These are phyloP conservation scores for Arachis stenosperma DNA, from an alignment of 306 rosid species.

Conservation along the genomic window DNA sequence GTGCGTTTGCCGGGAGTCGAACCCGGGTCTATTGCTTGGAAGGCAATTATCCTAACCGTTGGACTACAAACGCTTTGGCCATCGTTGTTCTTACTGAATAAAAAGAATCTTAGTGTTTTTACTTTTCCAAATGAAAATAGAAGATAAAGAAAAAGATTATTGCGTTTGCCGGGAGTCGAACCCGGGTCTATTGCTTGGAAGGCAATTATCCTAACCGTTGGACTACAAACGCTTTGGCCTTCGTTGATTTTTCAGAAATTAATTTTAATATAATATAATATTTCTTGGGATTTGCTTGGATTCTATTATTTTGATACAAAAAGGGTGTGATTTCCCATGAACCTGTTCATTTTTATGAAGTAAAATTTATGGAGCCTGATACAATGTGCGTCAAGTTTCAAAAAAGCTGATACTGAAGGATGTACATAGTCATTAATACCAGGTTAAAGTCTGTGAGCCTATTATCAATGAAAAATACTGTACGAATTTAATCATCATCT, in stretches of 20 bases:
- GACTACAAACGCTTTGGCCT: conserved; percentile 49
- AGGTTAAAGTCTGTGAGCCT: not conserved
- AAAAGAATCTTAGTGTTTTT: not conserved
- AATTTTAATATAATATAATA: no score
- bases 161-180: conserved; percentile 64
- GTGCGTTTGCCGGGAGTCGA: conserved; percentile 61
- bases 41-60: conserved; percentile 74
- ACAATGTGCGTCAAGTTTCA: not conserved
- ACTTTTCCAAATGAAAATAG: no score
- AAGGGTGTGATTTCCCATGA: not conserved
- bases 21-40: conserved; percentile 71
- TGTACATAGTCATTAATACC: not conserved
- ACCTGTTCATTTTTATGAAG: not conserved
- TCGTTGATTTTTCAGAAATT: not conserved
- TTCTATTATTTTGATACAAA: not conserved
- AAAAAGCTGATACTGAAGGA: not conserved
- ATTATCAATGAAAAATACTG: not conserved
- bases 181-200: conserved; percentile 70
- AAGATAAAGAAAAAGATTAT: no score
- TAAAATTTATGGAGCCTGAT: not conserved
- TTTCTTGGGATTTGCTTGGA: not conserved
- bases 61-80: conserved; percentile 53
- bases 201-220: conserved; percentile 75
- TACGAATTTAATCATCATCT: not conserved
- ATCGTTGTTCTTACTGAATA: not conserved